Conservation (phyloP, 2,329 filamentous ascomycete species). For the Leptodontidium sp. region DNA sequence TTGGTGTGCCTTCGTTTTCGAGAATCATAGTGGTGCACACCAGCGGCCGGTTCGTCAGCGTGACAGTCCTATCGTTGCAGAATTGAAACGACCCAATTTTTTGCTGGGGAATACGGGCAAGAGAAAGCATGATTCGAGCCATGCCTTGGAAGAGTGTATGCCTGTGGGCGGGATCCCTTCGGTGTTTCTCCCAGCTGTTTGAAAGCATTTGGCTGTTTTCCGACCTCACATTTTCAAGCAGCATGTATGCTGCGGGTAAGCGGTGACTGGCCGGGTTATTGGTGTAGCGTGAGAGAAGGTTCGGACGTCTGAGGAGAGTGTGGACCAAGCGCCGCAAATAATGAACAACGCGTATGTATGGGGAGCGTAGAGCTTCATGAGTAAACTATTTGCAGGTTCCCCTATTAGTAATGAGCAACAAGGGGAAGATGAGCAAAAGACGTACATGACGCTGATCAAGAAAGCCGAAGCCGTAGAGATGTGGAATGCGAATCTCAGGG, state of each 20-base stretch:
- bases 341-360: not conserved
- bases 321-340: not conserved
- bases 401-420: not conserved
- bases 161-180: slow-evolving; percentile 33
- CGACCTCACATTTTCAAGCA: not conserved
- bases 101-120: slow-evolving; percentile 37
- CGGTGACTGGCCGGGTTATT: not conserved
- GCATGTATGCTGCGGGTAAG: not conserved
- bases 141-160: slow-evolving; percentile 46
- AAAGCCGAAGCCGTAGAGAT: slow-evolving; percentile 1
- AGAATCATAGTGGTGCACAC: slow-evolving; percentile 40
- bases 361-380: not conserved
- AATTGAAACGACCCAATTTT: slow-evolving; percentile 41
- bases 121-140: slow-evolving; percentile 39
- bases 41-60: slow-evolving; percentile 47
- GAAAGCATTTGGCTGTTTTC: not conserved
- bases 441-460: not conserved
- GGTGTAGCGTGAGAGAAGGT: not conserved
- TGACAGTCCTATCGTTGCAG: slow-evolving; percentile 44
- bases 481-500: not conserved
- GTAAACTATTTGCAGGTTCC: not conserved
- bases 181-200: slow-evolving; percentile 14
- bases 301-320: not conserved
- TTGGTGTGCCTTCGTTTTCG: slow-evolving; percentile 48
- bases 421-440: not conserved